Evolutionary conservation across 768 basidiomycete species (phyloP), one percentile per base, ranked within the genome.

Genomic region (Mycena capillaripes): DNA sequence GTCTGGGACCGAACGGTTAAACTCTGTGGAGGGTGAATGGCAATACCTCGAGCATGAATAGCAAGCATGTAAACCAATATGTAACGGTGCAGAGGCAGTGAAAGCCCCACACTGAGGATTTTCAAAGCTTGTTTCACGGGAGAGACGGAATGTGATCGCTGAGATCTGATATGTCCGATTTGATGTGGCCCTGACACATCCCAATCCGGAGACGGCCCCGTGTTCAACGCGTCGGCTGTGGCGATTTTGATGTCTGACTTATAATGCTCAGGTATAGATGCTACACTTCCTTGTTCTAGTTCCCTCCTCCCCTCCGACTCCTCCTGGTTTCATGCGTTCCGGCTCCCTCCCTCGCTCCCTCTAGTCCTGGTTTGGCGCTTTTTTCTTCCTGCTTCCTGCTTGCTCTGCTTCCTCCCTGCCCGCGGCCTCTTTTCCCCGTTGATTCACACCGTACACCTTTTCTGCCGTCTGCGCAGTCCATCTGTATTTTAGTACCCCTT

Each of bases 401-500:
- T 72, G 25, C 55, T 46, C 46, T 48, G 23, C 46, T 48, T 48
- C 29, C 69, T 19, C 73, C 72, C 69, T 57, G 74, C 73, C 76
- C 78, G 70, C 78, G 77, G 74, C 77, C 81, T 77, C 81, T 78
- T 77, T 67, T 81, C 68, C 77, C 81, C 77, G 79, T 78, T 72
- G 71, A 75, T 79, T 78, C 78, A 67, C 78, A 79, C 76, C 74
- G 64, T 69, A 50, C 72, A 76, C 73, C 63, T 59, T 69, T 73
- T 71, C 72, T 67, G 75, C 78, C 77, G 58, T 48, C 62, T 61
- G 65, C 71, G 55, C 67, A 69, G 58, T 76, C 74, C 70, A 75
- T 74, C 78, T 79, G 76, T 76, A 81, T 75, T 79, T 81, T 82
- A 81, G 77, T 80, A 79, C 77, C 76, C 74, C 73, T 73, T 76